phyloP scores from a whole-genome alignment of 2,329 filamentous ascomycete genomes.

The Coniosporium tulheliwenetii region DNA sequence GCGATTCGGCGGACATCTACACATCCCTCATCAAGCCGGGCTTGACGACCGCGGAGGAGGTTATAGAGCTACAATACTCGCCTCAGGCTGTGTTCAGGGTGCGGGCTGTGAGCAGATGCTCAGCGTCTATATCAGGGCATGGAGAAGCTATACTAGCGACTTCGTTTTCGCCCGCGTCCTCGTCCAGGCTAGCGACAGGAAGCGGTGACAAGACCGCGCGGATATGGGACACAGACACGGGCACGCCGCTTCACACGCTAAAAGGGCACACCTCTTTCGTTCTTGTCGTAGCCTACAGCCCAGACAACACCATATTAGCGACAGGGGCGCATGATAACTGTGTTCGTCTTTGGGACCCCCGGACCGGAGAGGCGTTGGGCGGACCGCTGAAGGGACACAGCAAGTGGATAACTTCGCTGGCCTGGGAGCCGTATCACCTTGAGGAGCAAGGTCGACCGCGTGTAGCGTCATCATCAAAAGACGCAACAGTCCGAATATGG shows the following conservation, averaged over 20 bases:
- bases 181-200: conserved; percentile 67
- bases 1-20: conserved; percentile 30
- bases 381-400: conserved; percentile 66
- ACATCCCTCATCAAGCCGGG: conserved; percentile 23
- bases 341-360: conserved; percentile 77
- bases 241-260: conserved; percentile 72
- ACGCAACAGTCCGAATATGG: conserved; percentile 79
- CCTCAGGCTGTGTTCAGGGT: conserved; percentile 92
- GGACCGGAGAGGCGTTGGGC: conserved; percentile 59
- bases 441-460: conserved; percentile 59
- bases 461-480: conserved; percentile 77
- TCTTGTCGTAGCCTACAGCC: conserved; percentile 71
- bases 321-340: conserved; percentile 90
- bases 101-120: conserved; percentile 78
- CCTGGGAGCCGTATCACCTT: conserved; percentile 88
- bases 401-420: conserved; percentile 76
- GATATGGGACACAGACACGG: conserved; percentile 90
- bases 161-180: conserved; percentile 69
- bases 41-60: conserved; percentile 39
- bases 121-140: conserved; percentile 77
- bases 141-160: conserved; percentile 78
- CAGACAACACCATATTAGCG: conserved; percentile 65
- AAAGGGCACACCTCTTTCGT: conserved; percentile 87
- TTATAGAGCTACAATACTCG: conserved; percentile 46
- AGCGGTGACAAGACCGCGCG: conserved; percentile 82